Percentiles rank a stretch among this genome's conserved stretches.
phyloP scores from a whole-genome alignment of 1,284 basidiomycete genomes.

The Chondrostereum purpureum region DNA sequence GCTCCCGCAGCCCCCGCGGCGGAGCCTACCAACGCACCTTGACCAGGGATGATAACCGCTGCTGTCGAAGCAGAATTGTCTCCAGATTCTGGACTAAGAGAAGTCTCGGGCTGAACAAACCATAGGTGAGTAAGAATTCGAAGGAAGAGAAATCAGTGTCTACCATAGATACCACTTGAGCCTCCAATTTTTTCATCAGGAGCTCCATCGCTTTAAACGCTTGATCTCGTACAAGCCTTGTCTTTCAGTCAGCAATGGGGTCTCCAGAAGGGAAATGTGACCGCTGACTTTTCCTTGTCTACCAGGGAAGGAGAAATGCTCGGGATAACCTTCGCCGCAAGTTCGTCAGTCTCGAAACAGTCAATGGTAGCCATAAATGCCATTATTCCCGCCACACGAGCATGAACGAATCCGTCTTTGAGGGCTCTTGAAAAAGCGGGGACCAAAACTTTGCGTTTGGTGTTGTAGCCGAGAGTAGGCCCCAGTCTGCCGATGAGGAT shows the following conservation, averaged over 20 bases:
- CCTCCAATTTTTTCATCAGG: conserved; percentile 81
- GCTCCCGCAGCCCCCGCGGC: conserved; percentile 87
- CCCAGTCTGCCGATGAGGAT: conserved; percentile 92
- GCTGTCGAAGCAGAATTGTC: too few relatives aligned
- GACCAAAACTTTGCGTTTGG: conserved; percentile 91
- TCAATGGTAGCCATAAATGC: conserved; percentile 94
- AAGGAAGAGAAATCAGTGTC: conserved; percentile 15
- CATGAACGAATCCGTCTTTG: conserved; percentile 90
- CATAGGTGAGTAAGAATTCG: conserved; percentile 4
- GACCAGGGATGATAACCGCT: conserved; percentile 32
- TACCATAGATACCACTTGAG: conserved; percentile 75
- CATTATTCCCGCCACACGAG: conserved; percentile 92
- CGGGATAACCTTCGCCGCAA: conserved; percentile 87
- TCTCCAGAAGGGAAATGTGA: background rate
- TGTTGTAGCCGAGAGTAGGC: conserved; percentile 78
- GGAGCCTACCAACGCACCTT: conserved; percentile 67
- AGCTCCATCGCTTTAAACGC: conserved; percentile 88
- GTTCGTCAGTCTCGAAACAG: conserved; percentile 81
- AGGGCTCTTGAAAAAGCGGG: conserved; percentile 90
- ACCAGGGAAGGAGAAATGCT: conserved; percentile 75
- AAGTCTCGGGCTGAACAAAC: conserved; percentile 61
- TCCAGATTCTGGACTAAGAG: conserved; percentile 26
- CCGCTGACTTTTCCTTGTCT: conserved; percentile 84
- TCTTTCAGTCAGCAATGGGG: too few relatives aligned
- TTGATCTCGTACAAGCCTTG: conserved; percentile 84